Evolutionary conservation across 2,329 filamentous ascomycete genomes (phyloP).

Genomic region (Nemania abortiva): DNA sequence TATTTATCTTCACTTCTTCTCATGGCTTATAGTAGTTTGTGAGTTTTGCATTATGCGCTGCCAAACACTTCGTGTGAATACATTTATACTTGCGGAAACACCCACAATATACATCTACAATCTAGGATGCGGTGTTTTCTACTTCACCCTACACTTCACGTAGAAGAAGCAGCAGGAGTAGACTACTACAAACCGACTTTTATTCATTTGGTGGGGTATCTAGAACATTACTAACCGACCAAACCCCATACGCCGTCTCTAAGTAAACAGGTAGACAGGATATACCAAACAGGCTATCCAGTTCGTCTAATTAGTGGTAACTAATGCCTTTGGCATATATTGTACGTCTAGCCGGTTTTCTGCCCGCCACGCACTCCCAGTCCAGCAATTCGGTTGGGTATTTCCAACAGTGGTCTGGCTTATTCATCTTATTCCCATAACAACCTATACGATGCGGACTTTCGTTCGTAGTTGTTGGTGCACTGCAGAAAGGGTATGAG

Average conservation of each 20-base stretch:
- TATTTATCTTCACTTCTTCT: neutral
- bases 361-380: neutral
- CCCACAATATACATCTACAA: no score
- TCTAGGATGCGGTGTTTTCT: no score
- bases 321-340: neutral
- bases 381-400: no score
- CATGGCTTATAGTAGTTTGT: neutral
- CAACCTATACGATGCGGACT: no score
- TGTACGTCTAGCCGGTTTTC: neutral
- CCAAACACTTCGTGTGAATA: neutral
- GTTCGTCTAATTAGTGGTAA: neutral
- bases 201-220: neutral
- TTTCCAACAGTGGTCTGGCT: no score
- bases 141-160: neutral
- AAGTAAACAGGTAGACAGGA: neutral
- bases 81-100: neutral
- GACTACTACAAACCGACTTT: neutral
- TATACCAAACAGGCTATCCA: neutral
- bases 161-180: no score
- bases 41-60: neutral
- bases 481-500: no score
- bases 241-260: neutral
- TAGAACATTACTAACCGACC: neutral
- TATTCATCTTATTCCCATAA: no score
- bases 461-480: no score